Evolutionary conservation across 345 rosid genomes (phyloP).

Genomic region (Dipteronia sinensis): DNA sequence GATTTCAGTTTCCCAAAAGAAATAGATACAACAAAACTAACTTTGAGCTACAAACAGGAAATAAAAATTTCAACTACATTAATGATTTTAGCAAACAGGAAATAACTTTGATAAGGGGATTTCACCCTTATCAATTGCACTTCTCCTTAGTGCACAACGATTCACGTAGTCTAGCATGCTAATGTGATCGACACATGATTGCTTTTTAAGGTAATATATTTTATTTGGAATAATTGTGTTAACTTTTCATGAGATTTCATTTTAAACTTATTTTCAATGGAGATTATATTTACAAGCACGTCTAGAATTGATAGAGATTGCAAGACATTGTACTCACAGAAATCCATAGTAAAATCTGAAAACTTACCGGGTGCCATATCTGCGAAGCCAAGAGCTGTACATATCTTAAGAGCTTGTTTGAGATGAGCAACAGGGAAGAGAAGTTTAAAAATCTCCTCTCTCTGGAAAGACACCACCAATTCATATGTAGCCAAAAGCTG

Average conservation of each 20-base stretch:
- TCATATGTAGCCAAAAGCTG: conserved; percentile 42
- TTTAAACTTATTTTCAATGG: no score
- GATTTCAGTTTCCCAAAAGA: neutral
- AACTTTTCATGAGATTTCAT: no score
- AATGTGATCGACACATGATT: no score
- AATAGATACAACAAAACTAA: neutral
- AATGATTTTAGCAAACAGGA: no score
- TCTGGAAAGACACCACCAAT: conserved; percentile 30
- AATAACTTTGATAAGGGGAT: no score
- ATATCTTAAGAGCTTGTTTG: conserved; percentile 32
- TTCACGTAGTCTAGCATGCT: no score
- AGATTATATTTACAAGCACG: no score
- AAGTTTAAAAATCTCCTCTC: conserved; percentile 34
- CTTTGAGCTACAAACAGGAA: neutral
- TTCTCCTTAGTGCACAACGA: no score
- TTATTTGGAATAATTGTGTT: no score
- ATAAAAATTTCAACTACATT: no score
- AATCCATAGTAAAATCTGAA: neutral
- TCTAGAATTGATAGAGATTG: neutral
- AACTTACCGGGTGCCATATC: conserved; percentile 38
- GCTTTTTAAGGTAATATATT: no score
- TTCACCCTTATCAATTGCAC: no score
- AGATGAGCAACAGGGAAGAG: conserved; percentile 28
- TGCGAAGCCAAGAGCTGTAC: conserved; percentile 34
- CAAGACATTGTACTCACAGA: neutral